Base-by-base conservation (phyloP, 2,329 filamentous ascomycete species). In the Neoascochyta sp. region DNA sequence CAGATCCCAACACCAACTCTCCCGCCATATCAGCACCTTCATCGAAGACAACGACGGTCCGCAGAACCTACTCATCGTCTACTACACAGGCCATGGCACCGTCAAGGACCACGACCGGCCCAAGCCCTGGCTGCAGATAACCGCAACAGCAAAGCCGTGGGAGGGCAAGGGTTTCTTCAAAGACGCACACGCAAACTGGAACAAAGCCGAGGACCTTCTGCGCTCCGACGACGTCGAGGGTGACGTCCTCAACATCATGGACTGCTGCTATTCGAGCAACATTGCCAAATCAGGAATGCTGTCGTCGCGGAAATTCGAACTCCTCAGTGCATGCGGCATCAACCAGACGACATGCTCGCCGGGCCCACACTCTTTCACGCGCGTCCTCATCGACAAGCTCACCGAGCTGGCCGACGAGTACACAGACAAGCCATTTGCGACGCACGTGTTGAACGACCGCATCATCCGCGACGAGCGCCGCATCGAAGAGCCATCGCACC, bases 241-340 rank as follows among this genome's bases (percentile, higher is more conserved):
- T 7, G 63, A 66, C 22, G 51, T 63, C 2, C 36, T 66, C 7
- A 57, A 51, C 4, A 64, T 66, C 10, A 34, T 66, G 7, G 63
- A 66, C 30, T 57, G 57, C 0, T 66, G 63, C 50, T 65, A 57
- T 27, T 43, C 60, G 0, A 60, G 56, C 45, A 63, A 64, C 29
- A 31, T 54, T 4, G 34, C 42, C 9, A 62, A 63, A 23, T 53
- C 53, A 1, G 41, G 34, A 9, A 48, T 34, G 19, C 43, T 47
- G 8, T 42, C 50, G 7, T 41, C 35, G 4, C 41, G 50, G 24
- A 57, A 52, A 5, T 61, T 62, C 9, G 57, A 63, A 25, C 31
- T 62, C 2, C 35, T 63, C 7, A 55, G 53, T 24, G 58, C 59
- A 1, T 60, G 54, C 24, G 34, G 37, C 2, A 41, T 49, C 3